Conservation (phyloP, 495 filamentous ascomycete genomes). For the Annulohypoxylon bovei region DNA sequence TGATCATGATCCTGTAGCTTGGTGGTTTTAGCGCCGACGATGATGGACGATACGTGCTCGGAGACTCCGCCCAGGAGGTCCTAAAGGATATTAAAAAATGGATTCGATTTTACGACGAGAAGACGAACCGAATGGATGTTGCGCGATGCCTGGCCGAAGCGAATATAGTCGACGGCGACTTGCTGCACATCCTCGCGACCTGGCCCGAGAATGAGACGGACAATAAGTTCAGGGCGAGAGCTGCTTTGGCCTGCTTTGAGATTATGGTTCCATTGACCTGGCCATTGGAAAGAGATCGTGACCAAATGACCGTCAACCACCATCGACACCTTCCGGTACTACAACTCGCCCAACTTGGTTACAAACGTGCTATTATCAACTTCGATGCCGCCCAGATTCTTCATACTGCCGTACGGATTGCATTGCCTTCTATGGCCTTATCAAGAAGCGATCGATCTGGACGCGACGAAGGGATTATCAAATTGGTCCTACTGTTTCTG, state of each 20-base stretch:
- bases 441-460: conserved; percentile 76
- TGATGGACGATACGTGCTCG: conserved; percentile 80
- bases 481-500: conserved; percentile 86
- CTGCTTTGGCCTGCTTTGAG: conserved; percentile 86
- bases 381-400: conserved; percentile 80
- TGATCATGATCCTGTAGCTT: conserved; percentile 65
- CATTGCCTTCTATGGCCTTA: conserved; percentile 86
- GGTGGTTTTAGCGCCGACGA: conserved; percentile 86
- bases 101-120: conserved; percentile 94
- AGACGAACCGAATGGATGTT: conserved; percentile 93
- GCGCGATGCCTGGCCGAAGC: conserved; percentile 91
- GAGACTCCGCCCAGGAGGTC: conserved; percentile 91
- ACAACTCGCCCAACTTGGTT: conserved; percentile 83
- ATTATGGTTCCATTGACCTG: conserved; percentile 94
- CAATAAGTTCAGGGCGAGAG: conserved; percentile 74
- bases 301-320: conserved; percentile 90
- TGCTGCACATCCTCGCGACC: conserved; percentile 85
- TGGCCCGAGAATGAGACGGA: conserved; percentile 80
- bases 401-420: conserved; percentile 78
- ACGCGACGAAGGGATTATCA: conserved; percentile 93
- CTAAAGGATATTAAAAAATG: conserved; percentile 93
- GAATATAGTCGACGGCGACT: conserved; percentile 89
- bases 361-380: conserved; percentile 88
- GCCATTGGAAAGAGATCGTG: conserved; percentile 81
- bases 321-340: conserved; percentile 89